These are phyloP conservation scores for Colletotrichum acutatum DNA, from an alignment of 2,329 filamentous ascomycete species.

Conservation along the genomic window DNA sequence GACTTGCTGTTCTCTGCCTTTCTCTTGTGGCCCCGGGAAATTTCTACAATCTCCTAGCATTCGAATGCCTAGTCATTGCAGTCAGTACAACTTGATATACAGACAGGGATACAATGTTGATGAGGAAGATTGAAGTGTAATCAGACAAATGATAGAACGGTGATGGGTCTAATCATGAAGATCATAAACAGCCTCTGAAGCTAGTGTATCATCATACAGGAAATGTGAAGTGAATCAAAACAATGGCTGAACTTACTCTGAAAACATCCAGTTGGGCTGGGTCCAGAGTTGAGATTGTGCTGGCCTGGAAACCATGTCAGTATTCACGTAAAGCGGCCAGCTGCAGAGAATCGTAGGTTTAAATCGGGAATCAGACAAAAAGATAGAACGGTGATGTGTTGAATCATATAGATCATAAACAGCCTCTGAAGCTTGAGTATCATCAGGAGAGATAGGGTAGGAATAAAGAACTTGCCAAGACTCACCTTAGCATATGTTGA, in stretches of 20 bases:
- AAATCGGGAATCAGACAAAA: slow-evolving; percentile 27
- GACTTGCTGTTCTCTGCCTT: background rate
- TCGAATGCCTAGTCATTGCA: background rate
- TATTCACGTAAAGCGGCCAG: slow-evolving; percentile 10
- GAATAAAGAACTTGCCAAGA: background rate
- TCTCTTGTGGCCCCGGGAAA: no score
- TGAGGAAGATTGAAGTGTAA: background rate
- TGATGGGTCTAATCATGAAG: slow-evolving; percentile 50
- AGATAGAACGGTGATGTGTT: slow-evolving; percentile 47
- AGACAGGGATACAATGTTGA: background rate
- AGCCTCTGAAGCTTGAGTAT: slow-evolving; percentile 54
- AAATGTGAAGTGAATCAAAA: background rate
- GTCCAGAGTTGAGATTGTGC: no score
- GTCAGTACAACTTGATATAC: background rate
- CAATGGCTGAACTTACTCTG: background rate
- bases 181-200: slow-evolving; percentile 63
- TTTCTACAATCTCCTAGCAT: background rate
- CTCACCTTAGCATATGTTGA: background rate
- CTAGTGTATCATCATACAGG: slow-evolving; percentile 51
- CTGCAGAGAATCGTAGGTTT: no score
- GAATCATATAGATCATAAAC: slow-evolving; percentile 58
- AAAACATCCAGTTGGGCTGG: background rate
- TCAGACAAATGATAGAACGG: slow-evolving; percentile 43
- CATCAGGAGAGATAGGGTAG: slow-evolving; percentile 45
- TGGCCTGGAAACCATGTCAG: background rate